These are phyloP conservation scores for Phytophthora capsici DNA, from an alignment of 352 stramenopile genomes.

Conservation along the genomic window DNA sequence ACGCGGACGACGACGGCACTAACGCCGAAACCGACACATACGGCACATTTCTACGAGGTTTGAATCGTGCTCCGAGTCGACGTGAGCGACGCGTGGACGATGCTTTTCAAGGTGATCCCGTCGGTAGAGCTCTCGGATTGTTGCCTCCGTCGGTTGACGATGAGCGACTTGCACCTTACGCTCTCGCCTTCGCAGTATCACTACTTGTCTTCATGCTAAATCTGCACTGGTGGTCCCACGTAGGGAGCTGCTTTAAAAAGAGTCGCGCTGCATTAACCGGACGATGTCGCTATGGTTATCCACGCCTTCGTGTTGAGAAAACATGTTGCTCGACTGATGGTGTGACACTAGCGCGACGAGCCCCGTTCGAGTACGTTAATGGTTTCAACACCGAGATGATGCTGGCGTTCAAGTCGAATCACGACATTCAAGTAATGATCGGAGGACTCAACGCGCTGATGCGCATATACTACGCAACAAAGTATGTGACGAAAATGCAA, in stretches of 20 bases:
- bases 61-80: neutral
- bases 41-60: too few species aligned
- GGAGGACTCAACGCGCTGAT: neutral
- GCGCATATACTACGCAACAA: neutral
- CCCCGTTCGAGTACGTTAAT: neutral
- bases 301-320: neutral
- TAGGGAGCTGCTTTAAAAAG: neutral
- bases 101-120: neutral
- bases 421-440: neutral
- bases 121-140: neutral
- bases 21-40: too few species aligned
- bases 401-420: neutral
- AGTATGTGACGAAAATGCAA: slow-evolving; percentile 1
- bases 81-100: neutral
- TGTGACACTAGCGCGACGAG: neutral
- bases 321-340: neutral
- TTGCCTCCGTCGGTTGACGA: neutral
- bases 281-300: neutral
- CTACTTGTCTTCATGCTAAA: neutral
- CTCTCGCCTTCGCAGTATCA: neutral
- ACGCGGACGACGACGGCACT: too few species aligned
- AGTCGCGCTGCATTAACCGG: neutral
- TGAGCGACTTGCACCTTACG: neutral
- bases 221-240: slow-evolving; percentile 7
- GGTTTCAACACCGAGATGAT: neutral